Base-by-base conservation (phyloP, 164 flowering plant genomes). In the Sedum album region DNA sequence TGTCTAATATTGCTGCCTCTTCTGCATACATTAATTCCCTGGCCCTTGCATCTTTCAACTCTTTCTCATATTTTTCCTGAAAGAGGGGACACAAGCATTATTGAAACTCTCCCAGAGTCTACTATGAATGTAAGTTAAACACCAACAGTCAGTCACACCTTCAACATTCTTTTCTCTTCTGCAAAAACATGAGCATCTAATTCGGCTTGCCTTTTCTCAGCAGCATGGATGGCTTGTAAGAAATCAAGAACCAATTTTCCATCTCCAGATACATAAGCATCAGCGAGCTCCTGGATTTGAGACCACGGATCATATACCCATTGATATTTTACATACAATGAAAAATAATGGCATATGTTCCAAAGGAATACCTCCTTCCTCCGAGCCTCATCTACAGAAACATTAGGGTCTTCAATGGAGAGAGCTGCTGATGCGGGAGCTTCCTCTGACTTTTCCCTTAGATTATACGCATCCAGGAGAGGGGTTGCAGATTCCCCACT, bases 1-100 rank as follows among this genome's bases (percentile, higher is more conserved):
- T 88, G 51, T 95, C 94, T 74, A 95, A 74, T 48, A 92, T 81
- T 23, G 96, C 94, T 49, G 85, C 94, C 78, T 93, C 90, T 82
- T 95, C 97, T 66, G 94, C 96, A 83, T 79, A 92, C 97, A 92
- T 92, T 51, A 95, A 88, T 77, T 92, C 88, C 74, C 90, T 85
- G 14, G 88, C 97, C 79, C 89, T 83, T 30, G 89, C 89, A 85
- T 95, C 99, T 80, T 84, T 88, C 66, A 92, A 74, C 69, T 86
- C 91, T 72, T 85, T 88, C 72, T 95, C 96, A 75, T 82, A 88
- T 73, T 86, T 88, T 72, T 86, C 97, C 99, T 95, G 68, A 53
- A 76, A 18, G 49, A 33, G 5, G 60, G 14, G 60, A 55, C 71
- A 33, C 10, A 4, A 63, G 21, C 60, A 25, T 53, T 23, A 6